Percentiles rank a stretch among this genome's conserved stretches.
Conservation (phyloP, 768 basidiomycete genomes). For the Macrolepiota dolichaula region DNA sequence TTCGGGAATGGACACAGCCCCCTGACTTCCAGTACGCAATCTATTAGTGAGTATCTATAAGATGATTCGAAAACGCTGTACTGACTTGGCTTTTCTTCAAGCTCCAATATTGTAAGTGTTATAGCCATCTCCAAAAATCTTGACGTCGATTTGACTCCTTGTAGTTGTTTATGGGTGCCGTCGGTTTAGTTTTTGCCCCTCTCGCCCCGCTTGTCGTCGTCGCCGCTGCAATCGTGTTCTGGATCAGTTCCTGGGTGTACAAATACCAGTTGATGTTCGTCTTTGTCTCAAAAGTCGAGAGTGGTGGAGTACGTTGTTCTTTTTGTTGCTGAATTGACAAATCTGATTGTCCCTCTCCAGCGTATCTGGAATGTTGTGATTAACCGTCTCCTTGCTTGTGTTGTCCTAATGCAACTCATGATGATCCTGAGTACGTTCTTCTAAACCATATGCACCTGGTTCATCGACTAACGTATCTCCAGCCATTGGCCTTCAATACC, state of each 20-base stretch:
- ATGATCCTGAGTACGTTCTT: conserved; percentile 77
- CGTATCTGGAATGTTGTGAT: conserved; percentile 92
- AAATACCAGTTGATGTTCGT: conserved; percentile 99
- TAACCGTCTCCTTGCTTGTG: conserved; percentile 79
- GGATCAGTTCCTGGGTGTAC: conserved; percentile 84
- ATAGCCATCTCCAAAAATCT: not conserved
- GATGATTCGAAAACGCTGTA: conserved; percentile 11
- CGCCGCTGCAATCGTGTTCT: conserved; percentile 82
- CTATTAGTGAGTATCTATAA: conserved; percentile 60
- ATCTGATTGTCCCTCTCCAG: conserved; percentile 32
- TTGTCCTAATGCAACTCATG: conserved; percentile 83
- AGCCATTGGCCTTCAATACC: conserved; percentile 86
- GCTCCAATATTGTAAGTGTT: conserved; percentile 54
- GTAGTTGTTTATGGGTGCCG: conserved; percentile 87
- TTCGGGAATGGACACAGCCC: conserved; percentile 87
- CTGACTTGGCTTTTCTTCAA: conserved; percentile 17
- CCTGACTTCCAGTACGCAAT: conserved; percentile 86
- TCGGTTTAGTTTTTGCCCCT: conserved; percentile 92
- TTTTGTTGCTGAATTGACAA: conserved; percentile 4
- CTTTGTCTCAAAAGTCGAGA: conserved; percentile 84
- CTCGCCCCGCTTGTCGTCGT: conserved; percentile 87
- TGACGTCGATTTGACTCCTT: not conserved
- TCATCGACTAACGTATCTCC: conserved; percentile 12
- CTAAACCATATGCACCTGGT: not conserved
- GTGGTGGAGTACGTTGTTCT: conserved; percentile 72